Evolutionary conservation across 2,329 filamentous ascomycete species (phyloP), one percentile per base, ranked within the genome.

Genomic region (Scedosporium minutisporum): DNA sequence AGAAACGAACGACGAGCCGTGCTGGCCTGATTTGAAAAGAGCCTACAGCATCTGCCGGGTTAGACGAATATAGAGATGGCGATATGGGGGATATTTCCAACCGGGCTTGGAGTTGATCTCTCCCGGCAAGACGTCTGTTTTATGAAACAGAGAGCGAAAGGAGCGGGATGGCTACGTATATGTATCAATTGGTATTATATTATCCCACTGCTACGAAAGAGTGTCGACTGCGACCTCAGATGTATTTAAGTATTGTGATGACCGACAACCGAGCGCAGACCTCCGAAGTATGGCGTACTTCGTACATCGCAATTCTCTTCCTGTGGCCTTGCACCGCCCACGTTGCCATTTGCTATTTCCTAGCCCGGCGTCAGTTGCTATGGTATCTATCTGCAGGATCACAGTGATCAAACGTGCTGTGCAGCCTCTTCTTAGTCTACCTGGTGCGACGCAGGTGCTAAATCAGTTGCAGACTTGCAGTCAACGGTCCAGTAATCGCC

Each of bases 11-110:
- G 12, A 27, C 23, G 51, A 55, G 51, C 51, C 51, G 51, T 6
- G 51, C 51, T 55, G 51, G 51, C 51, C 51, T 55, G 51, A 55
- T 55, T 55, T 23, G 51, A 55, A 55, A 55, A 55, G 51, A 55
- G 51, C 51, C 51, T 55, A 55, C 51, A 55, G 51, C 51, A 55
- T 55, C 51, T 55, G 51, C 51, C 51, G 51, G 18, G 51, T 27
- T 25, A 23, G 12, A 23, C 51, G 51, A 23, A 53, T n/a, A 33
- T 55, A 55, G 21, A 3, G 51, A 27, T 27, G 51, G 51, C 51
- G 51, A 55, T 55, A 27, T 25, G 51, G 23, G 51, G 18, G 23
- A 23, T 23, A 23, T 55, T 55, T 55, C 51, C 51, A 55, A 27
- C 51, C 23, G 51, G 51, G 51, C 51, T 18, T 23, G 18, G 51